Base-by-base conservation (phyloP, 805 yeast genomes). In the Candida silvatica region DNA sequence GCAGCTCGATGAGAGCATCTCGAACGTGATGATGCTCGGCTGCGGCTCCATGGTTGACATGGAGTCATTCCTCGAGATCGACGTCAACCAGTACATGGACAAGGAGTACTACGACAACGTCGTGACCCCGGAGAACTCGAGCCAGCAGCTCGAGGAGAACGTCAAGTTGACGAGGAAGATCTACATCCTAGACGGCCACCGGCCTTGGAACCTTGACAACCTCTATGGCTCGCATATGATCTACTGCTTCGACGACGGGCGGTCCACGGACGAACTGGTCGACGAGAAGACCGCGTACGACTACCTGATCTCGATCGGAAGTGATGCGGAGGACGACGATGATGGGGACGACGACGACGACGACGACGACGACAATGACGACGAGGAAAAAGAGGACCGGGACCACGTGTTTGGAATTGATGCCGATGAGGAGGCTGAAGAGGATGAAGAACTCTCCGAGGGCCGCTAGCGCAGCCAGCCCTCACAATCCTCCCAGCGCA, bases 141-240 rank as follows among this genome's bases (percentile, higher is more conserved):
- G 16, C 14, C 33, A 30, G 14, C 16, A 17, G 12, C 23, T 12
- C 7, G 27, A 16, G 9, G 16, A 6, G 2, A 38, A 45, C 16
- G 42, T 62, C 23, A 49, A 54, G 30, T 53, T 68, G 27, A 69
- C 60, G 32, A 67, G 92, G 43, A 74, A 68, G 37, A 71, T 90
- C 2, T 94, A 85, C 48, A 72, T 94, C 8, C 67, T 92, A 37
- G 99, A 92, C 58, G 87, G 95, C 3, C 92, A 83, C 44, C 64
- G 97, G 43, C 99, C 98, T 4, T 92, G 98, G 97, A 88, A 88
- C 58, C 62, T 92, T 43, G 95, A 88, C 54, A 92, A 92, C 52
- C 50, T 92, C 31, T 88, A 83, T 65, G 96, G 95, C 1, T 78
- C 90, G 5, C 74, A 75, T 7, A 67, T 75, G 42, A 74, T 92